These are phyloP conservation scores for Cordyceps cicadae DNA, from an alignment of 2,329 filamentous ascomycete species.

Conservation along the genomic window DNA sequence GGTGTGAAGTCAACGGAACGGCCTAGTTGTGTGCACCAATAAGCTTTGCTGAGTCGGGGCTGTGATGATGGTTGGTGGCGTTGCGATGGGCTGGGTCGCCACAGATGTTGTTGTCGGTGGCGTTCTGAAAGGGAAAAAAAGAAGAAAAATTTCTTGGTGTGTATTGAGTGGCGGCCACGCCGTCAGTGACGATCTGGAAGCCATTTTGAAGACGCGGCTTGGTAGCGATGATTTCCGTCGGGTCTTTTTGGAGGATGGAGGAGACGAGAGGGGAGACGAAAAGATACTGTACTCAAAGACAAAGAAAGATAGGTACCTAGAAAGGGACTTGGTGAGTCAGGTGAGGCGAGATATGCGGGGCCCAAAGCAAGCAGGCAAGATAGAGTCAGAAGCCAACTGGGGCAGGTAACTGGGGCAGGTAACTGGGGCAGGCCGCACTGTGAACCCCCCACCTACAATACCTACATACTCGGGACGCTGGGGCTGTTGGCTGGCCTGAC, in stretches of 20 bases:
- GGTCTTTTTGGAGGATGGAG: neutral
- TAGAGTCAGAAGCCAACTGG: neutral
- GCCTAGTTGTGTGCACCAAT: neutral
- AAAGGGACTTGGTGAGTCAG: neutral
- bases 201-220: neutral
- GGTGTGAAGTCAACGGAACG: neutral
- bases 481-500: neutral
- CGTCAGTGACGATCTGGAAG: no score
- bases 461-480: neutral
- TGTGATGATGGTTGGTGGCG: neutral
- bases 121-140: neutral
- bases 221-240: neutral
- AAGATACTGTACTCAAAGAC: no score
- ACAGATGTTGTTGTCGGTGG: neutral
- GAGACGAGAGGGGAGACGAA: neutral
- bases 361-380: neutral
- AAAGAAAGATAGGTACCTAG: no score
- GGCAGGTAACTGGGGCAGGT: no score
- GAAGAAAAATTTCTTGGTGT: neutral
- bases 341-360: conserved; percentile 4
- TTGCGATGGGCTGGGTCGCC: neutral
- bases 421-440: neutral
- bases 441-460: no score
- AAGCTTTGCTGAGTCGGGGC: neutral
- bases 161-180: neutral